These are phyloP conservation scores for Trapa incisa DNA, from an alignment of 345 rosid genomes.

Conservation along the genomic window DNA sequence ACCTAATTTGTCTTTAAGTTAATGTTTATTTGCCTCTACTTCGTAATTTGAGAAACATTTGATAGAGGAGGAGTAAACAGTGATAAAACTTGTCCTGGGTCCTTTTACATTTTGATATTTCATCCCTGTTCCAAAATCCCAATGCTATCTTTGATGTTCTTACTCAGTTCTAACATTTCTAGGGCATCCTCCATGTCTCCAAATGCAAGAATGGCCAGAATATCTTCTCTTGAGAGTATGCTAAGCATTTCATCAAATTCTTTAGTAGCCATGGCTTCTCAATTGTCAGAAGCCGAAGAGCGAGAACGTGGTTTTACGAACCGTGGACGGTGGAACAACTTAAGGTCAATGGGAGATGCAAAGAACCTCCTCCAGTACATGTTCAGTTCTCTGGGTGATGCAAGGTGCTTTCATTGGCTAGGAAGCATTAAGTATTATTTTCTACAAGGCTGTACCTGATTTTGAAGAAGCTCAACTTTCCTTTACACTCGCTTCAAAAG, in stretches of 20 bases:
- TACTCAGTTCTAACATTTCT: constrained; percentile 7
- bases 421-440: background rate
- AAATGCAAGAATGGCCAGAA: constrained; percentile 80
- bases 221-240: constrained; percentile 90
- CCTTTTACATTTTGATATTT: background rate
- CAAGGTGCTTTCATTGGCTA: constrained; percentile 41
- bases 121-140: background rate
- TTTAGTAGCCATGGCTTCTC: constrained; percentile 96
- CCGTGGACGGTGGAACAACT: constrained; percentile 98
- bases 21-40: background rate
- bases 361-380: constrained; percentile 89
- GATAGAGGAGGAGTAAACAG: no score
- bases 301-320: constrained; percentile 74
- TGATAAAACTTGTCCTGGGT: background rate
- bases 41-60: background rate
- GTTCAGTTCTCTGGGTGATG: constrained; percentile 78
- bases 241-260: constrained; percentile 82
- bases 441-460: background rate
- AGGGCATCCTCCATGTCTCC: constrained; percentile 97
- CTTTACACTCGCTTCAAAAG: background rate
- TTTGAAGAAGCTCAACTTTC: background rate
- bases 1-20: background rate
- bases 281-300: constrained; percentile 97
- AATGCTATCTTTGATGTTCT: background rate
- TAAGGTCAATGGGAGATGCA: constrained; percentile 99